Evolutionary conservation across 192 early-diverging fungal species (phyloP), one percentile per base, ranked within the genome.

Genomic region (Powellomyces hirtus): DNA sequence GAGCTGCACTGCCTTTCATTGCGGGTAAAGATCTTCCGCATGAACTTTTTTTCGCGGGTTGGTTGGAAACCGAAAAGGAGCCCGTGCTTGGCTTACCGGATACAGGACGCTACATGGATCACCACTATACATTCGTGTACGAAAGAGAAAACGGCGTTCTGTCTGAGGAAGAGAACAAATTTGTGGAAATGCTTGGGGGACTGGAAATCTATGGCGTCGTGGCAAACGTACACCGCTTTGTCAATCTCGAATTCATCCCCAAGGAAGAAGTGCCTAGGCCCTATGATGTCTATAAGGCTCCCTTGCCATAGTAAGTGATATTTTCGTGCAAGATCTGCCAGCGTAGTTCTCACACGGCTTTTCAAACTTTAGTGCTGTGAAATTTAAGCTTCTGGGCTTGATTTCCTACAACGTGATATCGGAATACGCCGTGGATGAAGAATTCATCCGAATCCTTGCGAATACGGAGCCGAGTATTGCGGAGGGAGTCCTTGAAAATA

Each of bases 301-400:
- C 7, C 13, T 27, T 72, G 24, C 37, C 49, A 13, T 65, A 31
- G 68, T 70, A 55, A 70, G 68, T 52, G 18, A 10, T 37, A 22
- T n/a, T 68, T 31, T 42, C 7, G 13, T 10, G 50, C 11, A 24
- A n/a, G n/a, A 42, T 13, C 40, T 8, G 40, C 8, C 40, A n/a
- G n/a, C 35, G n/a, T 55, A 0, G 36, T 27, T 36, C 26, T 38
- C 0, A 20, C 38, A 50, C 22, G 50, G 13, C 16, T 56, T 29
- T 42, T 66, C n/a, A 13, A 11, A n/a, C n/a, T n/a, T n/a, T 6
- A 70, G 68, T 38, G 18, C 20, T 6, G 62, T 72, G 5, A 56
- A 55, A 38, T 72, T 63, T 38, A 72, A 72, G 44, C 31, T 72
- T 3, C 26, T 72, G 22, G 52, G 53, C 2, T 27, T 72, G 38